phyloP scores from a whole-genome alignment of 257 asterid species.

The Gentiana dahurica region DNA sequence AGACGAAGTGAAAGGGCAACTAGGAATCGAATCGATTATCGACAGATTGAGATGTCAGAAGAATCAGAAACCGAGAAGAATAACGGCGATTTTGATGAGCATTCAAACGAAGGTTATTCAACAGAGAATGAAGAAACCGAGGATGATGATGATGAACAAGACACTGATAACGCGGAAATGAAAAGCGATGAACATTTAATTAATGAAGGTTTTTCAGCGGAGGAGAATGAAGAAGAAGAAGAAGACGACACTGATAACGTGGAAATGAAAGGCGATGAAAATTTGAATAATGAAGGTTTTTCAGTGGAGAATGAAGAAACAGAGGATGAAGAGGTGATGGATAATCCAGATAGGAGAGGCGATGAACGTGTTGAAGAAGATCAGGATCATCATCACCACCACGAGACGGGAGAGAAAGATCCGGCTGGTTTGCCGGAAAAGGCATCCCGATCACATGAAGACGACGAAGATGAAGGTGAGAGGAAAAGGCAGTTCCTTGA shows the following conservation, averaged over 20 bases:
- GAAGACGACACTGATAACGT: neutral
- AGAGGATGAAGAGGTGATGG: too few relatives aligned
- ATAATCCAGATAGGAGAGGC: too few relatives aligned
- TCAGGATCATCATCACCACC: slow-evolving; percentile 5
- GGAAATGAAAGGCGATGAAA: too few relatives aligned
- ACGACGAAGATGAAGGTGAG: slow-evolving; percentile 11
- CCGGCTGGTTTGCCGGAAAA: slow-evolving; percentile 21
- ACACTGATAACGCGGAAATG: slow-evolving; percentile 24
- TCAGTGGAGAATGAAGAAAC: too few relatives aligned
- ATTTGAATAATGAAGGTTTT: too few relatives aligned
- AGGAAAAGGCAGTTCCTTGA: slow-evolving; percentile 70
- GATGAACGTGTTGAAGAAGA: too few relatives aligned
- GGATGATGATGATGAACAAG: slow-evolving; percentile 1
- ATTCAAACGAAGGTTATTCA: slow-evolving; percentile 33
- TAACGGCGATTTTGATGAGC: slow-evolving; percentile 31
- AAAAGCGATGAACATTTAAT: slow-evolving; percentile 10
- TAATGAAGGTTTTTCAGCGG: too few relatives aligned
- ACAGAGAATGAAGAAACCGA: slow-evolving; percentile 47
- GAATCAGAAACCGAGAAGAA: slow-evolving; percentile 68
- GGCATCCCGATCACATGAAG: slow-evolving; percentile 16
- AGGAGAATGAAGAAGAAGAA: too few relatives aligned
- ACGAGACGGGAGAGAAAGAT: slow-evolving; percentile 27
- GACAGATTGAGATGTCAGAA: slow-evolving; percentile 54
- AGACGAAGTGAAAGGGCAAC: slow-evolving; percentile 90
- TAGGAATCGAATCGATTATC: slow-evolving; percentile 61